These are phyloP conservation scores for Eucalyptus marginata DNA, from an alignment of 345 rosid species.

Conservation along the genomic window DNA sequence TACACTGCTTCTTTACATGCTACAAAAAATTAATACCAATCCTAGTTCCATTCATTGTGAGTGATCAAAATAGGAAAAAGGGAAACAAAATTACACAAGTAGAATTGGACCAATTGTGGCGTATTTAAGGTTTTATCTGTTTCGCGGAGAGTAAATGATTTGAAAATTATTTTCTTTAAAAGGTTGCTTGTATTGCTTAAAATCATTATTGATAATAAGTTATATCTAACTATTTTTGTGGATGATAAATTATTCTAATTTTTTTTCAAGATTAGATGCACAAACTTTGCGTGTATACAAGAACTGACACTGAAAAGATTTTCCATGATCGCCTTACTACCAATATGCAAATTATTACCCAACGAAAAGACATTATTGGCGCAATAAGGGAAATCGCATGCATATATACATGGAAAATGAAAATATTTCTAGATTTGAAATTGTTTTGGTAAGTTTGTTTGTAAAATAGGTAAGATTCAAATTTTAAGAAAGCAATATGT, in stretches of 20 bases:
- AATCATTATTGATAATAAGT: rapidly evolving
- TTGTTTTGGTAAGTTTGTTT: background rate
- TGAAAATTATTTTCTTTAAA: too few relatives aligned
- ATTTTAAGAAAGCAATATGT: background rate
- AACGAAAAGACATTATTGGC: background rate
- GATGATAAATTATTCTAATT: background rate
- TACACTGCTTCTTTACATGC: background rate
- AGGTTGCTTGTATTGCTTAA: too few relatives aligned
- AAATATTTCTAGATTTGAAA: background rate
- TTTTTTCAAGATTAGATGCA: background rate
- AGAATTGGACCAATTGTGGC: rapidly evolving
- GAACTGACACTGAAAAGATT: background rate
- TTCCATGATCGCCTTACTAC: background rate
- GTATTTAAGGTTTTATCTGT: background rate
- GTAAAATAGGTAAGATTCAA: background rate
- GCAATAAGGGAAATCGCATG: background rate
- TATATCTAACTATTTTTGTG: too few relatives aligned
- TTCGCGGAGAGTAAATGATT: rapidly evolving
- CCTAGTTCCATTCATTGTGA: background rate
- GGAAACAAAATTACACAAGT: rapidly evolving
- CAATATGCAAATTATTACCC: background rate
- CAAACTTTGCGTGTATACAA: background rate
- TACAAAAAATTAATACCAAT: background rate
- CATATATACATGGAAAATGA: background rate
- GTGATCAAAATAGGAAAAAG: background rate